phyloP scores from a whole-genome alignment of 2,329 filamentous ascomycete species.

The Monilinia laxa region DNA sequence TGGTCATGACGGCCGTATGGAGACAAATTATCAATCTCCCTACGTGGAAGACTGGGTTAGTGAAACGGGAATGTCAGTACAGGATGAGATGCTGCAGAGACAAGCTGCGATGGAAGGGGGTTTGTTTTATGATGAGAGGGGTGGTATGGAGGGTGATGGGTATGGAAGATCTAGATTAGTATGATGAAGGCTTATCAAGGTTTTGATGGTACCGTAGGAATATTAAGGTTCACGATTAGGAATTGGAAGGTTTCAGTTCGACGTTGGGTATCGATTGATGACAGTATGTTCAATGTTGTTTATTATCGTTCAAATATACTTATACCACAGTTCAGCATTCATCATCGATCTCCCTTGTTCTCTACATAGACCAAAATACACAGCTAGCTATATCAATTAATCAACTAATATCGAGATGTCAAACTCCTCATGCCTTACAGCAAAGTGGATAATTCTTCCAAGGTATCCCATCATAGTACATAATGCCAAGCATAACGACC shows the following conservation, averaged over 20 bases:
- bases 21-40: slow-evolving; percentile 19
- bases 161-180: slow-evolving; percentile 8
- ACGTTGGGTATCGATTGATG: not conserved
- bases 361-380: not conserved
- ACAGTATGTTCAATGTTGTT: not conserved
- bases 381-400: not conserved
- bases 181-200: not conserved
- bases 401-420: not conserved
- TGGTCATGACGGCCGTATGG: not conserved
- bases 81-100: slow-evolving; percentile 16
- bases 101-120: slow-evolving; percentile 9
- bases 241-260: not conserved
- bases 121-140: slow-evolving; percentile 11
- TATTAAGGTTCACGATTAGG: not conserved
- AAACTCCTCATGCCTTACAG: not conserved
- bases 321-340: not conserved
- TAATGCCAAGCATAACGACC: not conserved
- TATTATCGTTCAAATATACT: not conserved
- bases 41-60: slow-evolving; percentile 22
- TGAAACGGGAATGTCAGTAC: slow-evolving; percentile 9
- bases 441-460: not conserved
- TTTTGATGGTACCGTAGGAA: not conserved
- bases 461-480: not conserved
- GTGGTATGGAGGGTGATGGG: not conserved
- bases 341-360: not conserved